Conservation (phyloP, 768 basidiomycete species). For the Glaciozyma martinii region DNA sequence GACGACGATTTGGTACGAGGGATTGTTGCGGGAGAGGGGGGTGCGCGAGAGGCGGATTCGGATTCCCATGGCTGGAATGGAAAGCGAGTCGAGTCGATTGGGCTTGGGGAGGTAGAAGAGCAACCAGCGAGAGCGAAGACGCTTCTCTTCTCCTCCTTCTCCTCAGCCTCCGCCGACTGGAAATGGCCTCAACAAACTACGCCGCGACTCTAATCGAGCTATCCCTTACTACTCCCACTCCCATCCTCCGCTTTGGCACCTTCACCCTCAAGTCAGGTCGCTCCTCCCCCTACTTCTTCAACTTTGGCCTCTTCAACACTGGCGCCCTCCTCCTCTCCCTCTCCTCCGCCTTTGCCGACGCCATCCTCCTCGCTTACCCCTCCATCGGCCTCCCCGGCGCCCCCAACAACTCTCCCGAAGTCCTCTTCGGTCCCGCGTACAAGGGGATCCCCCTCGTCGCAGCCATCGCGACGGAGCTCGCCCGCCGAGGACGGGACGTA, state of each 20-base stretch:
- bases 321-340: conserved; percentile 70
- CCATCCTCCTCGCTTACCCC: conserved; percentile 52
- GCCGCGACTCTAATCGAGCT: conserved; percentile 32
- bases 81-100: too few species aligned
- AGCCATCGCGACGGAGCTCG: conserved; percentile 65
- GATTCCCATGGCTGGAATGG: too few species aligned
- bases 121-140: background rate
- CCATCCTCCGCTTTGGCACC: conserved; percentile 58
- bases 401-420: conserved; percentile 43
- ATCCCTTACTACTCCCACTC: conserved; percentile 38
- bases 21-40: conserved; percentile 57
- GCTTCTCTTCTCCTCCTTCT: too few species aligned
- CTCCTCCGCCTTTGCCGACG: conserved; percentile 71
- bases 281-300: conserved; percentile 93
- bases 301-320: conserved; percentile 76
- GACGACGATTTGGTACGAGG: conserved; percentile 77
- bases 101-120: too few species aligned
- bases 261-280: conserved; percentile 93
- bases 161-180: too few species aligned
- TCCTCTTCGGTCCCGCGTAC: conserved; percentile 94
- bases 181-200: conserved; percentile 1
- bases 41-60: conserved; percentile 78
- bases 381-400: conserved; percentile 40
- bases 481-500: conserved; percentile 54
- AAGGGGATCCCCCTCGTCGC: conserved; percentile 94